Base-by-base conservation (phyloP, 352 stramenopile genomes). In the Phytophthora rubi region DNA sequence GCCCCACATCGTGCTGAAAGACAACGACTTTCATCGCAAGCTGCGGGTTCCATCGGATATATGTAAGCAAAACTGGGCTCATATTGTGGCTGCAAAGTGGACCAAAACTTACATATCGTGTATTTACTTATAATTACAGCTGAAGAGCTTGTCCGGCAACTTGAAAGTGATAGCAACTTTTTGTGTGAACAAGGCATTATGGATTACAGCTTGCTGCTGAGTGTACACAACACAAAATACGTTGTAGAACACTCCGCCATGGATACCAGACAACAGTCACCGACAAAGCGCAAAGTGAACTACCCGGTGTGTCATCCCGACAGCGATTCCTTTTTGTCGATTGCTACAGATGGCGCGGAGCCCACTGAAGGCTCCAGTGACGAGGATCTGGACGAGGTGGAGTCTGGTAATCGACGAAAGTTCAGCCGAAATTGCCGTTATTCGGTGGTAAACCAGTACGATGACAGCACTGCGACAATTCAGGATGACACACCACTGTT, bases 11-110 rank as follows among this genome's bases (percentile, higher is more conserved):
- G 84, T 97, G 10, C 65, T 95, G 16, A 93, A 94, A 72, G 90
- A 97, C 73, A 96, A 96, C 54, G 88, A 95, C 53, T 94, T 97
- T 53, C 87, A 92, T 56, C 83, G 85, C 18, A 94, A 95, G 66
- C 73, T 97, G 39, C 86, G 85, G 9, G 80, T 95, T 30, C 71
- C 88, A 18, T 75, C 84, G 10, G 81, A 92, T 10, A 86, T 67
- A 68, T 79, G 73, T 85, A 62, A 48, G 53, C 13, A 8, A 6
- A 21, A 37, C 12, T 52, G 9, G 21, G 13, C 16, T 54, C 9
- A 44, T 65, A 15, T 4, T 53, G 45, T 48, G 35, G 33, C 32
- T 6, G 8, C 21, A 28, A 45, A 39, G 65, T 7, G 13, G 6
- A 15, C 35, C 15, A 65, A 53, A 26, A 68, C 70, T 70, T 13